These are phyloP conservation scores for Pichia pseudocactophila DNA, from an alignment of 805 yeast genomes.

Conservation along the genomic window DNA sequence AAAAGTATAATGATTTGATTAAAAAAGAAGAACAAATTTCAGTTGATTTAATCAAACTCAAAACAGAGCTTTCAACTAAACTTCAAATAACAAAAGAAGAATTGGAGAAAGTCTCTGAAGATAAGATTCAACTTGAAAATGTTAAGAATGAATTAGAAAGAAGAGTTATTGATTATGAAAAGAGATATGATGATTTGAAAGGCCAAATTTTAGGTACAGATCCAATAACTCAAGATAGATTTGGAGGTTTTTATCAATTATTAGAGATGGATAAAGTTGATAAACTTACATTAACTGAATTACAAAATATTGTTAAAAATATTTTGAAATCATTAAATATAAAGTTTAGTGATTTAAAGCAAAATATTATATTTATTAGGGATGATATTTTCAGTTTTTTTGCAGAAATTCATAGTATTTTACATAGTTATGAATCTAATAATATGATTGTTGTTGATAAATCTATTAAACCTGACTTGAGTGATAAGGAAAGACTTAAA, in stretches of 20 bases:
- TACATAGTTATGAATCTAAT: constrained; percentile 6
- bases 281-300: constrained; percentile 7
- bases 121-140: background rate
- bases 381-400: constrained; percentile 12
- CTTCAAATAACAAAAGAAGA: background rate
- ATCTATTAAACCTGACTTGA: constrained; percentile 2
- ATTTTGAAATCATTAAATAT: constrained; percentile 11
- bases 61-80: constrained; percentile 1
- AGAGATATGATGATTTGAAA: background rate
- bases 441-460: constrained; percentile 4
- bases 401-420: constrained; percentile 9
- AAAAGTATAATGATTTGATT: background rate
- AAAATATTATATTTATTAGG: constrained; percentile 11
- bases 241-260: background rate
- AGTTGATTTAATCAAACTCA: background rate
- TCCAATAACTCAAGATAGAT: constrained; percentile 3
- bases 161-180: background rate
- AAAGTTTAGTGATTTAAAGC: constrained; percentile 8
- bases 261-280: constrained; percentile 12
- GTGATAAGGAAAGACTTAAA: constrained; percentile 9
- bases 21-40: background rate
- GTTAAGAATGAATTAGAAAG: constrained; percentile 1
- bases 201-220: background rate
- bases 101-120: background rate
- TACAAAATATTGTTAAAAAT: constrained; percentile 18